Conservation (phyloP, 305 asterid species). For the Fraxinus angustifolia region DNA sequence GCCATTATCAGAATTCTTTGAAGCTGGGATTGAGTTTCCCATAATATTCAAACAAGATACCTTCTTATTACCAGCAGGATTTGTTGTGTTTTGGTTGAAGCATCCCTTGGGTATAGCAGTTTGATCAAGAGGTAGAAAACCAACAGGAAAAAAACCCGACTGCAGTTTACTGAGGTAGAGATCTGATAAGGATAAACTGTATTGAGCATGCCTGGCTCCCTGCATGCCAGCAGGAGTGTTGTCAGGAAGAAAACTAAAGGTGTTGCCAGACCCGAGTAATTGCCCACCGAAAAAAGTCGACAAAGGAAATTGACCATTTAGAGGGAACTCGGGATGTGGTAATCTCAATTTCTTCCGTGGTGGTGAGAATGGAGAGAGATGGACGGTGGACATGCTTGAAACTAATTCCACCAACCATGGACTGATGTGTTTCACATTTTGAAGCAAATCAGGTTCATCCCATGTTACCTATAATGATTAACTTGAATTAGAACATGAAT, state of each 20-base stretch:
- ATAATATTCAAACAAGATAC: constrained; percentile 54
- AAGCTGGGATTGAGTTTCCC: constrained; percentile 40
- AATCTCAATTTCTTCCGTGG: constrained; percentile 41
- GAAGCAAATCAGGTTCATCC: constrained; percentile 60
- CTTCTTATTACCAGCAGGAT: constrained; percentile 31
- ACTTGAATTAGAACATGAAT: background rate
- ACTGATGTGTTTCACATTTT: constrained; percentile 46
- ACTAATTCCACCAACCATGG: constrained; percentile 54
- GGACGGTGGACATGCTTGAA: constrained; percentile 37
- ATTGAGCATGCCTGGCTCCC: constrained; percentile 98
- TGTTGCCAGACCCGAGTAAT: constrained; percentile 43
- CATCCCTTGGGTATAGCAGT: constrained; percentile 24
- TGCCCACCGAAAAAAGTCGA: constrained; percentile 37
- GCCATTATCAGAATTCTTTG: constrained; percentile 30
- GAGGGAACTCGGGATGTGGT: constrained; percentile 42
- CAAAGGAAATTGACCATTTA: constrained; percentile 34
- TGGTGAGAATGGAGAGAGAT: constrained; percentile 47
- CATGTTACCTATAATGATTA: constrained; percentile 39
- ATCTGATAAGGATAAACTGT: constrained; percentile 55
- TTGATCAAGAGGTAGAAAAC: constrained; percentile 36
- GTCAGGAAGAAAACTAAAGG: constrained; percentile 53
- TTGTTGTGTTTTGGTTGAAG: constrained; percentile 24
- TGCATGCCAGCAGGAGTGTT: constrained; percentile 81
- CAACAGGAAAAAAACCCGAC: constrained; percentile 40
- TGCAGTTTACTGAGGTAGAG: constrained; percentile 44